Base-by-base conservation (phyloP, 1,284 basidiomycete genomes). In the Ganoderma meredithae region DNA sequence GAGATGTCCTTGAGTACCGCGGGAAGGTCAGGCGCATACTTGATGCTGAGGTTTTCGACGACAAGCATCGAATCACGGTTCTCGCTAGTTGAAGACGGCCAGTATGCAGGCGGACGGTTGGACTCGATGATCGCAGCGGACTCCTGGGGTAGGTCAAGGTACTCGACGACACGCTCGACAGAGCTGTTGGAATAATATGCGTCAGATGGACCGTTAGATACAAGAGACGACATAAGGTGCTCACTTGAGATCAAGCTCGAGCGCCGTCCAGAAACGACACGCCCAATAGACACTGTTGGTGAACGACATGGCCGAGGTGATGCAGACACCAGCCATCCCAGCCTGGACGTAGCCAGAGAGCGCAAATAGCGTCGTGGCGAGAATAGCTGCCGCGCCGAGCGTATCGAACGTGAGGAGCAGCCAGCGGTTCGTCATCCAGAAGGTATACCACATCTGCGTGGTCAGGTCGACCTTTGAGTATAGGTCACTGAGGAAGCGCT, bases 101-200 rank as follows among this genome's bases (percentile, higher is more conserved):
- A 96, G 76, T 95, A 94, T 0, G 95, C 94, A 0, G 94, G 94
- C 1, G 89, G 89, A 5, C 90, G 86, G 62, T 84, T 84, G 0
- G 84, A 84, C 66, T 91, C 88, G 61, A 95, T 90, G 66, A 91
- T 76, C 0, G 90, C 83, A 1, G 95, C 90, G 4, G 95, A 90
- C 77, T 97, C 96, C 76, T 94, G 92, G 0, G 94, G 93, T n/a
- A 97, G 83, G 63, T 93, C 86, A 22, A 97, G 86, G 76, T 97
- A 97, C 81, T 97, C 96, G 4, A 94, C 88, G 8, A 97, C 86
- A 67, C 96, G 91, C 79, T 98, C 96, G 7, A 97, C 92, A 8
- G 89, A 88, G 79, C 94, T 93, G 25, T 22, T 41, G 9, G 25
- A 12, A 27, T 5, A 33, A 5, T 52, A 15, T 59, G 4, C 10